Evolutionary conservation across 495 filamentous ascomycete species (phyloP).

Genomic region (Aspergillus sclerotioniger): DNA sequence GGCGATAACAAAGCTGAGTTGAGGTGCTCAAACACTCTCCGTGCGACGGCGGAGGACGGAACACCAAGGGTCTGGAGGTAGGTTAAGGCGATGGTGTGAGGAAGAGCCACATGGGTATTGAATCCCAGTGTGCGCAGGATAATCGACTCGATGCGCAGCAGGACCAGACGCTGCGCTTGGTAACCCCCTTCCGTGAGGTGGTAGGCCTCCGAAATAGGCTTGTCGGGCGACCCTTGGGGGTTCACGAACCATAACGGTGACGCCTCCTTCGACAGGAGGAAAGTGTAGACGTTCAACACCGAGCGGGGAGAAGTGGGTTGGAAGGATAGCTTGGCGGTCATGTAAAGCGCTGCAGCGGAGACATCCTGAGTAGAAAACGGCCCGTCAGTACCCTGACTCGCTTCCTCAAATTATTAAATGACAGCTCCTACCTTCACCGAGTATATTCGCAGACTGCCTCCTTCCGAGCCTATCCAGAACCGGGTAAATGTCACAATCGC

Average conservation of each 20-base stretch:
- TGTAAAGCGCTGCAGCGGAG: conserved; percentile 78
- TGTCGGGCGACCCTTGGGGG: conserved; percentile 26
- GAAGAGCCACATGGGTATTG: conserved; percentile 77
- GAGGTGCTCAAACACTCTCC: conserved; percentile 68
- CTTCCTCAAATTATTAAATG: background rate
- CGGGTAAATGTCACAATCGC: conserved; percentile 85
- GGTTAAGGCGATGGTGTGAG: conserved; percentile 84
- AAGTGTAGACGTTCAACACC: conserved; percentile 78
- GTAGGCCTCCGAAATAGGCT: conserved; percentile 56
- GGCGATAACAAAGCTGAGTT: conserved; percentile 83
- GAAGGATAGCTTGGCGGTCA: conserved; percentile 80
- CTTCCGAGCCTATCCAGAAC: conserved; percentile 73
- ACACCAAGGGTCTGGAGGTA: conserved; percentile 87
- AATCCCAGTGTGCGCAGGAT: conserved; percentile 77
- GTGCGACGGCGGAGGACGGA: conserved; percentile 50
- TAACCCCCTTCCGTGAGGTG: conserved; percentile 74
- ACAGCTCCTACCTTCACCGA: conserved; percentile 48
- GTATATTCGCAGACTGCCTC: conserved; percentile 59
- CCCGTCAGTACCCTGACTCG: conserved; percentile 1
- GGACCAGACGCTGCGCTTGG: conserved; percentile 54
- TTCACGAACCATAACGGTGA: conserved; percentile 58
- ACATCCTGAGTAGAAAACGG: conserved; percentile 55
- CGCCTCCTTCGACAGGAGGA: conserved; percentile 65
- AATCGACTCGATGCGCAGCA: conserved; percentile 69
- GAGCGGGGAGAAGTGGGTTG: conserved; percentile 73